Base-by-base conservation (phyloP, 2,329 filamentous ascomycete species). In the Hymenoscyphus occultus region DNA sequence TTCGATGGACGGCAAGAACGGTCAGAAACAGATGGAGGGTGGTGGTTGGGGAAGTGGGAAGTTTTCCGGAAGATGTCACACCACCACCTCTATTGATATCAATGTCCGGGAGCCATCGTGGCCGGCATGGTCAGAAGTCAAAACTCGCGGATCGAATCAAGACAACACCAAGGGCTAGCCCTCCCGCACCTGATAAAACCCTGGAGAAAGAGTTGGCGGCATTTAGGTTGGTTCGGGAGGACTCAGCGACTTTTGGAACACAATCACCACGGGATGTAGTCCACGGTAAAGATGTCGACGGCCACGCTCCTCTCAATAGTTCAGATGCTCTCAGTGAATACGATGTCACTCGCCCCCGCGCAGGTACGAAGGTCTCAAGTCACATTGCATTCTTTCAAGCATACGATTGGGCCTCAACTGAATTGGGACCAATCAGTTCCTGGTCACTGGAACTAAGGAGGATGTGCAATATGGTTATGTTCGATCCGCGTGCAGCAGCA, bases 381-480 rank as follows among this genome's bases (percentile, higher is more conserved):
- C 71, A 73, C 60, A 61, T 72, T 31, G 13, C 67, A 10, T 73
- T 71, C 54, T 64, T 78, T 39, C 72, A 78, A 13, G 71, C 70
- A 13, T 72, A 80, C 6, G 76, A 82, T 65, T 83, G 81, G 80
- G 71, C 68, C 7, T 70, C 71, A 5, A 81, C 80, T 0, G 73
- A 75, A 3, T 68, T 82, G 1, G 81, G 81, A 0, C 75, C 77
- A 1, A 77, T 79, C 65, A 65, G 69, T 4, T 70, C 62, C 39
- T 83, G 80, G 80, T 70, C 76, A 1, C 51, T 72, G 0, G 75
- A 78, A 28, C 77, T 82, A 9, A 76, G 78, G 31, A 76, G 78
- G 9, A 70, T 73, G 48, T 72, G 74, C 9, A 75, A 75, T 61
- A 70, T 78, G 31, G 65, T 77, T 7, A 71, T 79, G 68, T 72